Evolutionary conservation across 2,329 filamentous ascomycete genomes (phyloP).

Genomic region (Ascochyta rabiei): DNA sequence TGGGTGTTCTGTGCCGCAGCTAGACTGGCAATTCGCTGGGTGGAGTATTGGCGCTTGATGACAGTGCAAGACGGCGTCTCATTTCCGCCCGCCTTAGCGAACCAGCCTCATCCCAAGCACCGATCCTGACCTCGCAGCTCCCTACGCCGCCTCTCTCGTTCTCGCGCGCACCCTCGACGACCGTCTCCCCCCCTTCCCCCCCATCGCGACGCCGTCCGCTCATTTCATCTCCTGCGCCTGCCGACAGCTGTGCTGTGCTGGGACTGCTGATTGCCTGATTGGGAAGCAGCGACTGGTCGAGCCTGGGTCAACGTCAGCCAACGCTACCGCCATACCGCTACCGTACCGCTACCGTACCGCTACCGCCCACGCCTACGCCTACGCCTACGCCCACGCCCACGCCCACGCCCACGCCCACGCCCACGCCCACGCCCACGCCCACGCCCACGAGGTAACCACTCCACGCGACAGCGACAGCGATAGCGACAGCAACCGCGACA

Average conservation of each 20-base stretch:
- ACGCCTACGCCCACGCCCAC: too few relatives aligned
- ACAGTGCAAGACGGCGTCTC: conserved; percentile 41
- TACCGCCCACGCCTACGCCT: conserved; percentile 21
- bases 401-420: too few relatives aligned
- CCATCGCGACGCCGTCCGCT: conserved; percentile 33
- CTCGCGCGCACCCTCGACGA: conserved; percentile 29
- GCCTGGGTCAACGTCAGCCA: conserved; percentile 16
- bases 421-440: too few relatives aligned
- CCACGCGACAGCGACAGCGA: conserved; percentile 41
- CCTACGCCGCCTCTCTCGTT: conserved; percentile 28
- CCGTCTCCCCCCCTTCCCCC: conserved; percentile 21
- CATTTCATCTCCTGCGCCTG: conserved; percentile 36
- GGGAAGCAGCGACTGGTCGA: conserved; percentile 24
- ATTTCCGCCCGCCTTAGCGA: conserved; percentile 46
- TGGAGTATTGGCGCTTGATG: conserved; percentile 34
- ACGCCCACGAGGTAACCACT: conserved; percentile 20
- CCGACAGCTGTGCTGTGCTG: conserved; percentile 19
- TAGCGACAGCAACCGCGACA: conserved; percentile 26
- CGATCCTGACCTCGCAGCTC: conserved; percentile 34
- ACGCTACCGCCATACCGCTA: too few relatives aligned
- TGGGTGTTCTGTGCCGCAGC: conserved; percentile 17
- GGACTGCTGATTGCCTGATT: conserved; percentile 28
- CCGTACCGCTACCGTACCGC: too few relatives aligned
- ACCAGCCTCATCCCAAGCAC: conserved; percentile 45
- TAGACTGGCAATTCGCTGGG: conserved; percentile 22